Evolutionary conservation across 129 eudicot species (phyloP), one percentile per base, ranked within the genome.

Genomic region (Apium graveolens): DNA sequence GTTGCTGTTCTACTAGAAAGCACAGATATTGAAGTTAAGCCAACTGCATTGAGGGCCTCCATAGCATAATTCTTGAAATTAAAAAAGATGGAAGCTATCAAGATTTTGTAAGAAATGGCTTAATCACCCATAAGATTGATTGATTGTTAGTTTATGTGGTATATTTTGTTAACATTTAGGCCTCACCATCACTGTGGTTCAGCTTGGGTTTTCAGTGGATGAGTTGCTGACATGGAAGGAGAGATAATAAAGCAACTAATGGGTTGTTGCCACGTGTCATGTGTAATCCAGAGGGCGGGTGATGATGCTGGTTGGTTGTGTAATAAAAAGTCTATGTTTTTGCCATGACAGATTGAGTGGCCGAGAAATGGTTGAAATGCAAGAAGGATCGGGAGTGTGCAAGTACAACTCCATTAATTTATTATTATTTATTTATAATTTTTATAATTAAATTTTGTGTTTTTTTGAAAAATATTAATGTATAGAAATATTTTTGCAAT

Each of bases 1-100:
- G 83, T 82, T 82, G 86, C 88, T 51, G 86, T 89, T 51, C 71
- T 83, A 24, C 79, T 83, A 37, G 91, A 85, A 57, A 87, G 88
- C 72, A 91, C 91, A 11, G 92, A 90, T 37, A 91, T 78, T 78
- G 98, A 97, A 70, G 84, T 88, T 66, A 91, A 80, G 21, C 88
- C 89, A 77, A 82, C 70, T 76, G 92, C 97, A 83, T 90, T 91
- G 66, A 90, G 87, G 82, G 96, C 94, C 86, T 90, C 97, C 98
- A 95, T 95, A n/a, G 92, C 85, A 83, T 87, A 82, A 76, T 84
- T 76, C 79, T 82, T 49, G 45, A 70, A 46, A 38, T 48, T 35
- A 44, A 3, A 26, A 18, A 18, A 0, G 16, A 6, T 38, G 48
- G 75, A n/a, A n/a, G 45, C n/a, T 69, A 21, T 13, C 2, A 68